Percentiles rank a stretch among this genome's conserved stretches.
phyloP scores from a whole-genome alignment of 192 early-diverging fungal genomes.

The Entomortierella parvispora region DNA sequence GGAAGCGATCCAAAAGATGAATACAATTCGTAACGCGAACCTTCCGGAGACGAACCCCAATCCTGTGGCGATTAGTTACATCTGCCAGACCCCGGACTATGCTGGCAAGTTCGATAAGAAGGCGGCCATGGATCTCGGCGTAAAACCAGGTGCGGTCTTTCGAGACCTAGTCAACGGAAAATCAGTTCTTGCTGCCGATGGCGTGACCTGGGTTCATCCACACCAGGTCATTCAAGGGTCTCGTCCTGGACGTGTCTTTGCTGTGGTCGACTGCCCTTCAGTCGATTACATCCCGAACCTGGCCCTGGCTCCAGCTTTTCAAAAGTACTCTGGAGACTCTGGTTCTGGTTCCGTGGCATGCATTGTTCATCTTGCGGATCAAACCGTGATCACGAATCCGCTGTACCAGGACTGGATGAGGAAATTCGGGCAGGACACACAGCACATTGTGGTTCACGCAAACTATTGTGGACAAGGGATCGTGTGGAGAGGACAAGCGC shows the following conservation, averaged over 20 bases:
- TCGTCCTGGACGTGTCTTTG: constrained; percentile 71
- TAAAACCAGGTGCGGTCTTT: constrained; percentile 72
- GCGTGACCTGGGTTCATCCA: constrained; percentile 71
- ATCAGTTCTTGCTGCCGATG: constrained; percentile 65
- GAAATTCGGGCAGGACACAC: constrained; percentile 72
- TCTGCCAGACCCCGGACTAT: constrained; percentile 76
- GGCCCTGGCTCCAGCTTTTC: constrained; percentile 54
- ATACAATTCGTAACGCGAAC: constrained; percentile 13
- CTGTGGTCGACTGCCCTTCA: constrained; percentile 76
- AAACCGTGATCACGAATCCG: constrained; percentile 67
- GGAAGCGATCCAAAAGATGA: neutral
- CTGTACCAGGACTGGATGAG: constrained; percentile 81
- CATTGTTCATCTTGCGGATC: constrained; percentile 76
- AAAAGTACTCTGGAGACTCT: constrained; percentile 34
- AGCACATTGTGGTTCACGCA: constrained; percentile 80
- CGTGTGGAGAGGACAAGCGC: constrained; percentile 72
- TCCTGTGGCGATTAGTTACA: constrained; percentile 70
- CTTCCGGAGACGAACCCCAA: constrained; percentile 62
- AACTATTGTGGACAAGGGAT: constrained; percentile 71
- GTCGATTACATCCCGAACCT: constrained; percentile 63
- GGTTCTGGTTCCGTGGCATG: constrained; percentile 11
- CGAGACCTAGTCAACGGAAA: constrained; percentile 70
- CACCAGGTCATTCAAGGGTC: constrained; percentile 71
- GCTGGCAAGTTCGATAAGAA: constrained; percentile 84
- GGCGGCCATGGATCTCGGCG: constrained; percentile 72